Conservation (phyloP, 345 rosid genomes). For the Citrus inodora region DNA sequence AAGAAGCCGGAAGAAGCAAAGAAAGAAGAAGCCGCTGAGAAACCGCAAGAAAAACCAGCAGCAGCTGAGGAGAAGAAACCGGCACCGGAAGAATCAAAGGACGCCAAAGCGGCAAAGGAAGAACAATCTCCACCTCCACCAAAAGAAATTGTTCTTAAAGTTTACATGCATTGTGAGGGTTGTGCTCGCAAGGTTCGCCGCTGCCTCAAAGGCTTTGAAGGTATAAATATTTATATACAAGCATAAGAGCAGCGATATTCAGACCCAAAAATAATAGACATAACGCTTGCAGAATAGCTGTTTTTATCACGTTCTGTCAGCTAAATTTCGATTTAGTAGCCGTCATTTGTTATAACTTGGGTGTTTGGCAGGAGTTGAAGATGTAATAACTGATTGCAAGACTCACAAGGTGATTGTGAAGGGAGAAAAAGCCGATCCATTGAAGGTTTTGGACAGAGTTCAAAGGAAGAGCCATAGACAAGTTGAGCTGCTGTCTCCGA, state of each 20-base stretch:
- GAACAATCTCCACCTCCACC: constrained; percentile 60
- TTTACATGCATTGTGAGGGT: constrained; percentile 98
- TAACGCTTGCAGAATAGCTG: too few species aligned
- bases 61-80: constrained; percentile 35
- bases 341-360: background rate
- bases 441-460: constrained; percentile 72
- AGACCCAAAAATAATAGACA: too few species aligned
- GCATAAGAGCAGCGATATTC: too few species aligned
- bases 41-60: constrained; percentile 26
- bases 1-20: constrained; percentile 37
- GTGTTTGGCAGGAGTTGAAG: constrained; percentile 65
- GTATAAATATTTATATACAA: constrained; percentile 23
- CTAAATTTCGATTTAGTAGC: background rate
- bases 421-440: constrained; percentile 91
- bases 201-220: constrained; percentile 76
- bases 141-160: constrained; percentile 68
- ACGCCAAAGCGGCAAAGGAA: constrained; percentile 26
- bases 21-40: constrained; percentile 27
- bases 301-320: too few species aligned
- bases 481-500: constrained; percentile 86
- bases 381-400: constrained; percentile 79
- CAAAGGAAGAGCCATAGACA: constrained; percentile 80
- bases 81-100: constrained; percentile 33
- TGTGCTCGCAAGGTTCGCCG: constrained; percentile 86
- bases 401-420: constrained; percentile 79